Evolutionary conservation across 768 basidiomycete genomes (phyloP).

Genomic region (Tylopilus sp.): DNA sequence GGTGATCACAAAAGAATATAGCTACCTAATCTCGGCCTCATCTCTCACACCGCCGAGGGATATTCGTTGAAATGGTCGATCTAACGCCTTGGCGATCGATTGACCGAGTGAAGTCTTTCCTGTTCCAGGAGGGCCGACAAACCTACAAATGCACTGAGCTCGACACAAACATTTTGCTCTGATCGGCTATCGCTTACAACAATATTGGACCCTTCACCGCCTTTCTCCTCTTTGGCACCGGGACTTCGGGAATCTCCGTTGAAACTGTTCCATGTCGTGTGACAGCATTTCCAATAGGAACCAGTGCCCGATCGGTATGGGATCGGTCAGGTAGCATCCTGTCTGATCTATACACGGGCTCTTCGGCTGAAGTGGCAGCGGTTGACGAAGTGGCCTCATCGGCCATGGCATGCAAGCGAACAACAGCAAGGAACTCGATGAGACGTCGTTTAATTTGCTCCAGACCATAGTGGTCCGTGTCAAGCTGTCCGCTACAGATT

Average conservation of each 20-base stretch:
- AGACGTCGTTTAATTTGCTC: conserved; percentile 90
- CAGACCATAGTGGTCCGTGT: conserved; percentile 88
- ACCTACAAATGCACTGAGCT: conserved; percentile 37
- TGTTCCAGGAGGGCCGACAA: conserved; percentile 88
- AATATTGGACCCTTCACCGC: conserved; percentile 69
- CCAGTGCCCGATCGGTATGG: conserved; percentile 22
- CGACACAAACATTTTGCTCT: too few relatives aligned
- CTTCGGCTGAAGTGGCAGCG: neutral
- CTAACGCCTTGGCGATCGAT: conserved; percentile 79
- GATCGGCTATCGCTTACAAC: conserved; percentile 43
- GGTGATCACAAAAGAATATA: conserved; percentile 5
- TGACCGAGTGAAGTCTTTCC: conserved; percentile 92
- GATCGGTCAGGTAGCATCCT: conserved; percentile 20
- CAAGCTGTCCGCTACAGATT: conserved; percentile 54
- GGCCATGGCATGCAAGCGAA: conserved; percentile 48
- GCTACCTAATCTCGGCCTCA: conserved; percentile 72
- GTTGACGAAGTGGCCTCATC: conserved; percentile 12
- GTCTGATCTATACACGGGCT: conserved; percentile 16
- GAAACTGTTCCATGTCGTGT: conserved; percentile 8
- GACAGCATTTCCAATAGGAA: conserved; percentile 14
- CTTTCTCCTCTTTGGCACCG: conserved; percentile 28
- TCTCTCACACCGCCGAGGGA: conserved; percentile 91
- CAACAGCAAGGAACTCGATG: conserved; percentile 89
- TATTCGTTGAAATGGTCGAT: conserved; percentile 87
- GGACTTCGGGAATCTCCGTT: conserved; percentile 3